These are phyloP conservation scores for Luzula sylvatica DNA, from an alignment of 176 grass and related monocot genomes.

Conservation along the genomic window DNA sequence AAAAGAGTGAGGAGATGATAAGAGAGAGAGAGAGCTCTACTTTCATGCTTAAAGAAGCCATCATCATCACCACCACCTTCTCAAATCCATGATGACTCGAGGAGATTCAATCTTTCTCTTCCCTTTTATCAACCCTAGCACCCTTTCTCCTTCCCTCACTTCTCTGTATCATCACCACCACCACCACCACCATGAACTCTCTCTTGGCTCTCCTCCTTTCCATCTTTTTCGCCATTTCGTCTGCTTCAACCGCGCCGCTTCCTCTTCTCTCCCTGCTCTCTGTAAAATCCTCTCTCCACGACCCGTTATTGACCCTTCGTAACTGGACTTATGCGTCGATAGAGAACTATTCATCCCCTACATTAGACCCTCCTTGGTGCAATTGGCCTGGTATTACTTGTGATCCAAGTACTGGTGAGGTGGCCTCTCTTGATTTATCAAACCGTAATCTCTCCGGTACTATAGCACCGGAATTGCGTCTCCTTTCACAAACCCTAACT, in stretches of 20 bases:
- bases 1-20: not conserved
- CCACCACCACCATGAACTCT: conserved; percentile 11
- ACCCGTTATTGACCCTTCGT: conserved; percentile 38
- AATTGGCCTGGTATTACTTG: conserved; percentile 57
- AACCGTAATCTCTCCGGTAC: conserved; percentile 66
- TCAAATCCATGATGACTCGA: conserved; percentile 43
- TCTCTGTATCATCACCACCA: conserved; percentile 11
- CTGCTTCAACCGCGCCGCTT: conserved; percentile 36
- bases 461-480: conserved; percentile 31
- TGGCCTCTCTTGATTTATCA: conserved; percentile 55
- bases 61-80: conserved; percentile 21
- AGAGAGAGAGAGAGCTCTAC: conserved; percentile 12
- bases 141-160: conserved; percentile 10
- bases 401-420: conserved; percentile 28
- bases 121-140: conserved; percentile 29
- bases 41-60: conserved; percentile 27
- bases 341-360: conserved; percentile 16
- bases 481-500: conserved; percentile 40
- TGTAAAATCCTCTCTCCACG: conserved; percentile 41
- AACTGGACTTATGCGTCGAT: conserved; percentile 52
- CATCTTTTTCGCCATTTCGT: conserved; percentile 27
- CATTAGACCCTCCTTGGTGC: conserved; percentile 54
- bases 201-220: conserved; percentile 28
- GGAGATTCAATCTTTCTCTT: conserved; percentile 32
- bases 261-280: conserved; percentile 62